phyloP scores from a whole-genome alignment of 768 basidiomycete species.

The Epithele typhae region DNA sequence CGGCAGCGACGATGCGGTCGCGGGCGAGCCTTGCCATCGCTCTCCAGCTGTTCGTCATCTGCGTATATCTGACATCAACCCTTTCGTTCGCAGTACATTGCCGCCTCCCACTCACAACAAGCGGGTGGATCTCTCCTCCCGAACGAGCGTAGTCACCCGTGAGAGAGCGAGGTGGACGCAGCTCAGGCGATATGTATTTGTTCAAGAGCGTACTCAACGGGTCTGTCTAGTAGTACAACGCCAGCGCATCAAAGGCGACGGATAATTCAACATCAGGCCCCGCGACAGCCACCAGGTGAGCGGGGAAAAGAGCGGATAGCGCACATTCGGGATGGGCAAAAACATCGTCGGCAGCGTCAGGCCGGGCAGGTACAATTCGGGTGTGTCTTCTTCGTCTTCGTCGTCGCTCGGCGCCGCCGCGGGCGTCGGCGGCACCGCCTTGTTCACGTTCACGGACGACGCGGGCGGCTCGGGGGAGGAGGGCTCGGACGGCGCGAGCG shows the following conservation, averaged over 20 bases:
- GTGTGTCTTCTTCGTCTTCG: constrained; percentile 47
- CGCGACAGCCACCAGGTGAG: constrained; percentile 61
- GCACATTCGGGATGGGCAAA: constrained; percentile 86
- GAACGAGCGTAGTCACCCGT: constrained; percentile 62
- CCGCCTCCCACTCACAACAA: constrained; percentile 57
- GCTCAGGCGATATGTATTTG: constrained; percentile 81
- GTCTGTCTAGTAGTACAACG: constrained; percentile 56
- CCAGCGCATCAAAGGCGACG: constrained; percentile 31
- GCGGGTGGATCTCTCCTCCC: constrained; percentile 65
- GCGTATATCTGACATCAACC: constrained; percentile 4
- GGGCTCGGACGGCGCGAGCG: constrained; percentile 27
- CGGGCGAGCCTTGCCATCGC: constrained; percentile 81
- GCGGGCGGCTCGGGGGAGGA: constrained; percentile 14
- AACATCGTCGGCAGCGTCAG: constrained; percentile 76
- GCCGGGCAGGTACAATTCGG: constrained; percentile 62
- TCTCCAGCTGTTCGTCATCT: constrained; percentile 91
- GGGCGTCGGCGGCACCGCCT: constrained; percentile 51
- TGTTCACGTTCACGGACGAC: constrained; percentile 41
- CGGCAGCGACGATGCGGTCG: constrained; percentile 65
- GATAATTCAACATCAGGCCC: constrained; percentile 32
- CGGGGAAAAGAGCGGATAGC: constrained; percentile 47
- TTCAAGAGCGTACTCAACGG: constrained; percentile 75
- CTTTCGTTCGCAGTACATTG: too few species aligned
- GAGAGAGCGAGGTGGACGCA: constrained; percentile 67
- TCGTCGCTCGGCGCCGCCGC: constrained; percentile 31